These are phyloP conservation scores for Pseudogymnoascus destructans DNA, from an alignment of 2,329 filamentous ascomycete genomes.

Conservation along the genomic window DNA sequence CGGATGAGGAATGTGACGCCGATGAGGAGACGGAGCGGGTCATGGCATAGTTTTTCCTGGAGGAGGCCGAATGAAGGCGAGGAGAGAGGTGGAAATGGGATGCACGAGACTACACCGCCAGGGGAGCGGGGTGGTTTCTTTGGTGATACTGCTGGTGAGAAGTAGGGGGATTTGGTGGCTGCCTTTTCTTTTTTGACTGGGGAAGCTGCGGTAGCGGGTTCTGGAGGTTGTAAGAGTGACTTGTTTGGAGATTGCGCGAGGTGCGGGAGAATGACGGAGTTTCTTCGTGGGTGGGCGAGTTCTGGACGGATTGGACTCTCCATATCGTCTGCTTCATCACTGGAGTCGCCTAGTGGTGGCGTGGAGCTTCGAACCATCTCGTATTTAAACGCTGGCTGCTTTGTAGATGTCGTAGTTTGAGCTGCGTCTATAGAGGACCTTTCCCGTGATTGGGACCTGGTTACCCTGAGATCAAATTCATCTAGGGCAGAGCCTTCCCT, in stretches of 20 bases:
- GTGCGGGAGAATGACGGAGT: not conserved
- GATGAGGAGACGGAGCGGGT: conserved; percentile 70
- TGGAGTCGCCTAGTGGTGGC: not conserved
- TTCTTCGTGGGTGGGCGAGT: not conserved
- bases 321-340: not conserved
- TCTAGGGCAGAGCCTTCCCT: not conserved
- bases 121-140: conserved; percentile 11
- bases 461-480: not conserved
- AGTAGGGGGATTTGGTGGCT: conserved; percentile 23
- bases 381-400: not conserved
- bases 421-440: not conserved
- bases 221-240: not conserved
- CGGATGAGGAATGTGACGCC: conserved; percentile 77
- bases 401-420: not conserved
- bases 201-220: not conserved
- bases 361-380: not conserved
- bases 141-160: conserved; percentile 12
- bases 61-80: conserved; percentile 60
- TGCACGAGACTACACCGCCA: conserved; percentile 32
- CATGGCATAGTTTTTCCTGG: conserved; percentile 62
- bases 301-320: not conserved
- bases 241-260: not conserved
- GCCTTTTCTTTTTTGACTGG: not conserved
- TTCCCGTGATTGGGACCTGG: not conserved
- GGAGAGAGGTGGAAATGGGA: conserved; percentile 56